These are phyloP conservation scores for Pseudoscleropodium purum DNA, from an alignment of 225 moss, liverwort and hornwort species.

Conservation along the genomic window DNA sequence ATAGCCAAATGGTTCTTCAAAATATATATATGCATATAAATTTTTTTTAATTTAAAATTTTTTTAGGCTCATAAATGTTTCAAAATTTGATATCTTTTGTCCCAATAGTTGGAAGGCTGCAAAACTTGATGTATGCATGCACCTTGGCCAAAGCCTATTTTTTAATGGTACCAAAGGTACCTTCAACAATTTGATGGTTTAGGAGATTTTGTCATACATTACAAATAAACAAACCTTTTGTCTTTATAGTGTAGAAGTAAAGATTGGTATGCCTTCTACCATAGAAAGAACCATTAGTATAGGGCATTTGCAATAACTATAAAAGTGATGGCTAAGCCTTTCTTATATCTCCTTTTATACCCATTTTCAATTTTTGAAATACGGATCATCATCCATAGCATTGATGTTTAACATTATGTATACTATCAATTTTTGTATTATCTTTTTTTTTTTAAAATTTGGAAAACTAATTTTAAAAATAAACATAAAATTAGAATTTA, in stretches of 20 bases:
- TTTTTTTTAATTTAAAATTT: too few relatives aligned
- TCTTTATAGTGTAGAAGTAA: not conserved
- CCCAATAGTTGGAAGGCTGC: rapidly evolving
- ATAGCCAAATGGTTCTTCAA: not conserved
- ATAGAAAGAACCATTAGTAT: not conserved
- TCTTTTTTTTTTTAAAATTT: not conserved
- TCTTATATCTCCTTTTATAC: not conserved
- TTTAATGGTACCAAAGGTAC: rapidly evolving
- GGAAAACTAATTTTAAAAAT: not conserved
- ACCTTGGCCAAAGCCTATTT: rapidly evolving
- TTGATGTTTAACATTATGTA: rapidly evolving
- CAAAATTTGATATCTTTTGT: not conserved
- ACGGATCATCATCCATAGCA: rapidly evolving
- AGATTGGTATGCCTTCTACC: not conserved
- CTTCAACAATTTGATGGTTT: rapidly evolving
- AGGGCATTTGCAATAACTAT: not conserved
- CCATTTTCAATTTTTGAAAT: not conserved
- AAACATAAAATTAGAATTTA: too few relatives aligned
- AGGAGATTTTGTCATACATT: rapidly evolving
- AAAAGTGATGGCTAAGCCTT: not conserved
- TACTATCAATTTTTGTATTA: not conserved
- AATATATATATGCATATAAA: too few relatives aligned
- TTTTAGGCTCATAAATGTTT: too few relatives aligned
- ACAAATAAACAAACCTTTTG: not conserved
- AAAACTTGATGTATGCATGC: rapidly evolving